Conservation (phyloP, 129 eudicot species). For the Centaurea solstitialis region DNA sequence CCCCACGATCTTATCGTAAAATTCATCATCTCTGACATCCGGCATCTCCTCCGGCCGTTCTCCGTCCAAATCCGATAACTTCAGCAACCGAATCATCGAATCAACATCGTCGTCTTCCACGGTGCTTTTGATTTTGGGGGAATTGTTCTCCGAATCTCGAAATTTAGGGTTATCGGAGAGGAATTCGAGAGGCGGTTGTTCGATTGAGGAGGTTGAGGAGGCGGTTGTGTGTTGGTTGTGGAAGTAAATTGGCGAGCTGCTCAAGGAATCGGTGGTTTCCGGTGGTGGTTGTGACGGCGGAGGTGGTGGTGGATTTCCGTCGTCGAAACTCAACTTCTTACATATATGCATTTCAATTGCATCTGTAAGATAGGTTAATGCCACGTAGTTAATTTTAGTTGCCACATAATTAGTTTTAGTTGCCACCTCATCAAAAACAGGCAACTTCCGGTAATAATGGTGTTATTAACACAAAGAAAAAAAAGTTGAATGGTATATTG, state of each 20-base stretch:
- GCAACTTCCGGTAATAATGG: too few species aligned
- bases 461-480: too few species aligned
- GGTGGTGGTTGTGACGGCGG: slow-evolving; percentile 13
- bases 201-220: slow-evolving; percentile 39
- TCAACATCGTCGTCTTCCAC: slow-evolving; percentile 53
- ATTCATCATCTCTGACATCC: slow-evolving; percentile 48
- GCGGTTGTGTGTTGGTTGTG: slow-evolving; percentile 36
- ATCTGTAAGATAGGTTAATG: too few species aligned
- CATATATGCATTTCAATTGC: too few species aligned
- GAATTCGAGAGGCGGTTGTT: slow-evolving; percentile 61
- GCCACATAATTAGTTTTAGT: too few species aligned
- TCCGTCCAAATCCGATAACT: slow-evolving; percentile 45
- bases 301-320: slow-evolving; percentile 11
- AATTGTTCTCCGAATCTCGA: not conserved
- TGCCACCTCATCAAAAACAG: too few species aligned
- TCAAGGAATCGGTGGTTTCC: slow-evolving; percentile 37
- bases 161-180: slow-evolving; percentile 33
- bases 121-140: not conserved
- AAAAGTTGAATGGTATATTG: too few species aligned
- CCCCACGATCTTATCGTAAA: slow-evolving; percentile 66
- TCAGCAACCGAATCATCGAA: slow-evolving; percentile 52
- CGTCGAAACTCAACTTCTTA: too few species aligned
- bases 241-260: slow-evolving; percentile 56
- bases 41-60: slow-evolving; percentile 12
- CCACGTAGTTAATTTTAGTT: too few species aligned